phyloP scores from a whole-genome alignment of 106 monocot species.

The Phalaenopsis equestris region DNA sequence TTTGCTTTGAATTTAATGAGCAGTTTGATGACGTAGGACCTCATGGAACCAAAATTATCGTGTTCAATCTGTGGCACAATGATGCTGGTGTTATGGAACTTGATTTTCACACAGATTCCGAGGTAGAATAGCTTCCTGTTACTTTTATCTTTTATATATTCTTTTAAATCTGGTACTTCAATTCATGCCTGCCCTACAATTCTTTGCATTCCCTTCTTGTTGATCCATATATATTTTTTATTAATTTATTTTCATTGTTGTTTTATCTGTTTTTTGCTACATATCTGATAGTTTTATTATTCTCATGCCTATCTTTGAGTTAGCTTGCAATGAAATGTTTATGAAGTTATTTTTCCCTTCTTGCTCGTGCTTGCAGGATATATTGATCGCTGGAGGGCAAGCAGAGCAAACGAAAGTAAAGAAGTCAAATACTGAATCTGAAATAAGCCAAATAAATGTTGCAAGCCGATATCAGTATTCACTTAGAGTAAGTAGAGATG shows the following conservation, averaged over 20 bases:
- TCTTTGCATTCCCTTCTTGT: neutral
- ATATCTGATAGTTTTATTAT: neutral
- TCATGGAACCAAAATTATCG: constrained; percentile 72
- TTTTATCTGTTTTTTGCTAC: neutral
- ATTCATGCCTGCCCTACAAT: neutral
- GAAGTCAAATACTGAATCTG: constrained; percentile 8
- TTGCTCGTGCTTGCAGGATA: constrained; percentile 45
- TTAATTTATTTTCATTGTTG: neutral
- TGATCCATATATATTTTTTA: neutral
- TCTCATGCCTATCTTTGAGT: neutral
- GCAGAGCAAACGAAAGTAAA: constrained; percentile 26
- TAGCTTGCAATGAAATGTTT: neutral
- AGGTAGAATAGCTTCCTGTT: constrained; percentile 32
- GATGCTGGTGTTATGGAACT: constrained; percentile 86
- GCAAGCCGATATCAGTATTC: constrained; percentile 51
- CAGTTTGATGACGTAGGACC: constrained; percentile 94
- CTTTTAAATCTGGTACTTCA: neutral
- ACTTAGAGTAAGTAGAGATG: constrained; percentile 50
- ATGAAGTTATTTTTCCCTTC: neutral
- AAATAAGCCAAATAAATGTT: constrained; percentile 36
- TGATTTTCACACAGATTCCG: constrained; percentile 65
- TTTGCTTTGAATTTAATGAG: constrained; percentile 34
- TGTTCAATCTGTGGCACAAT: constrained; percentile 84
- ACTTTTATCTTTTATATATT: neutral
- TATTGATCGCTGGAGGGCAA: constrained; percentile 49